Conservation (phyloP, 345 rosid species). For the Citrus medica region DNA sequence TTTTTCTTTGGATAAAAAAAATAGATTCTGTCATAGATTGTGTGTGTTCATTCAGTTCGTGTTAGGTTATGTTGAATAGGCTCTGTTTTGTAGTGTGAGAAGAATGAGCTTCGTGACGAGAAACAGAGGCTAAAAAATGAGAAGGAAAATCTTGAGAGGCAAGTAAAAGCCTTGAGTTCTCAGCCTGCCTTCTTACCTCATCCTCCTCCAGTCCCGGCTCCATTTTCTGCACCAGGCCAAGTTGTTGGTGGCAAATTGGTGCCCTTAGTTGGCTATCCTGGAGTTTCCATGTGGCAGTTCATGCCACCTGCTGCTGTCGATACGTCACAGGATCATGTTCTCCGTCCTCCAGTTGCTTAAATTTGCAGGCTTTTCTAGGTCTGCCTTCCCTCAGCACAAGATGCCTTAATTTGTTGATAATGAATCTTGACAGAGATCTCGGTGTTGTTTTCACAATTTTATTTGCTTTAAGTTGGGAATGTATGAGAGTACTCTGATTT, state of each 20-base stretch:
- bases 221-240: slow-evolving; percentile 41
- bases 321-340: slow-evolving; percentile 56
- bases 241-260: slow-evolving; percentile 48
- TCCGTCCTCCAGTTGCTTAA: slow-evolving; percentile 55
- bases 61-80: background rate
- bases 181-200: slow-evolving; percentile 43
- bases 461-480: background rate
- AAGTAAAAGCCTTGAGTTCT: slow-evolving; percentile 41
- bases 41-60: background rate
- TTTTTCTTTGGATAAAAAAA: background rate
- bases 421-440: background rate
- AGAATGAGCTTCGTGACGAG: slow-evolving; percentile 79
- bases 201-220: slow-evolving; percentile 29
- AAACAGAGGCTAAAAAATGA: slow-evolving; percentile 78
- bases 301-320: slow-evolving; percentile 54
- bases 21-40: background rate
- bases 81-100: slow-evolving; percentile 47
- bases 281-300: slow-evolving; percentile 61
- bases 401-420: background rate
- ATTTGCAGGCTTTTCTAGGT: slow-evolving; percentile 1
- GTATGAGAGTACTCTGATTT: background rate
- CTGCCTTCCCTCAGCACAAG: background rate
- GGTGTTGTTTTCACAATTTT: background rate
- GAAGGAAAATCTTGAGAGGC: slow-evolving; percentile 72
- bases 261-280: slow-evolving; percentile 50